Evolutionary conservation across 2,329 filamentous ascomycete genomes (phyloP).

Genomic region (Neofusicoccum parvum): DNA sequence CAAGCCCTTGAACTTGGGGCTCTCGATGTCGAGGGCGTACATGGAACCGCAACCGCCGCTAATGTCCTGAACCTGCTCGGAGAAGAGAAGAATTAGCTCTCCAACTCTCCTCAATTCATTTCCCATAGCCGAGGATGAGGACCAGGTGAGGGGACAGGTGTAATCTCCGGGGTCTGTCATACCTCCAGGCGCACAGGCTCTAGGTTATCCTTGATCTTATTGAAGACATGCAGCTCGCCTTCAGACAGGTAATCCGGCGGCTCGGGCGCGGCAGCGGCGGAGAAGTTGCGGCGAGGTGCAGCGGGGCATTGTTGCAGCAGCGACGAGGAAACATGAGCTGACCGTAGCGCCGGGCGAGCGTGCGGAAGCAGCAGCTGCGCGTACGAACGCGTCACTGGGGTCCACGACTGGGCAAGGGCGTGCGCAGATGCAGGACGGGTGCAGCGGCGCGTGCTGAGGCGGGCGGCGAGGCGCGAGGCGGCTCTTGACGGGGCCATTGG

Average conservation of each 20-base stretch:
- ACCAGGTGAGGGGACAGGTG: neutral
- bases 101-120: neutral
- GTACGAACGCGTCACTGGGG: conserved; percentile 1
- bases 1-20: conserved; percentile 69
- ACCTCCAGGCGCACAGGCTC: conserved; percentile 51
- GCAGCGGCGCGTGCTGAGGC: conserved; percentile 9
- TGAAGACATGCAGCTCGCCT: conserved; percentile 50
- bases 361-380: neutral
- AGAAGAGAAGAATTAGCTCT: neutral
- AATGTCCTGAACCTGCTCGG: conserved; percentile 69
- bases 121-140: neutral
- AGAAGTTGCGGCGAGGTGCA: neutral
- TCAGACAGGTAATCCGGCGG: conserved; percentile 52
- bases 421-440: neutral
- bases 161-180: conserved; percentile 24
- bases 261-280: conserved; percentile 26
- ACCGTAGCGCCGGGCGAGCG: neutral
- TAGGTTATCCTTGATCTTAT: conserved; percentile 46
- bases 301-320: neutral
- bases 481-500: conserved; percentile 16
- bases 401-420: neutral
- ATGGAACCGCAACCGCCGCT: conserved; percentile 84
- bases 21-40: conserved; percentile 81
- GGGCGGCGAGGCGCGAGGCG: conserved; percentile 7
- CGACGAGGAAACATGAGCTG: neutral